Evolutionary conservation across 345 rosid species (phyloP), one percentile per base, ranked within the genome.

Genomic region (Populus simonii): DNA sequence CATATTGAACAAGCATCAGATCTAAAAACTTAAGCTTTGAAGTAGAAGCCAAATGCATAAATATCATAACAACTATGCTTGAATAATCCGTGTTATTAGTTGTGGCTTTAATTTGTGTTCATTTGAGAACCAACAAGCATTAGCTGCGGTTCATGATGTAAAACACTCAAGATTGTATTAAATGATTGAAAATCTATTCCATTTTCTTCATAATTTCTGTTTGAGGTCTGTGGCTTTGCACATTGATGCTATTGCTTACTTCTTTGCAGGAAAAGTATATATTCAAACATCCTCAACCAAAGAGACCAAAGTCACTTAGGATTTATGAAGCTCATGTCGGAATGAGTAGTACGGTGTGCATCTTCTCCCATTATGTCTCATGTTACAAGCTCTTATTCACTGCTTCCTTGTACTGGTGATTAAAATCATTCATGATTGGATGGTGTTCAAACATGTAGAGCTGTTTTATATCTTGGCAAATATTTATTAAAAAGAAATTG

Each of bases 261-360:
- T 82, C 59, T 82, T 82, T 79, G 36, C 92, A 93, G 97, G 96
- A 91, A 62, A 92, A 88, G 87, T 88, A 95, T 72, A 85, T 89
- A 47, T 92, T 95, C 84, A 89, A 88, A 77, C 96, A 93, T 85
- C 89, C 93, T 78, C 96, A 89, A 70, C 99, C 99, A 76, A 89
- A 81, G 89, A 92, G 59, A 78, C 99, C 99, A 49, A 87, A 88
- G 75, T 92, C 98, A 57, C 92, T 95, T 59, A 90, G 99, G 82
- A 92, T 95, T 73, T 95, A 95, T 67, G 99, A 95, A 87, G 83
- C 98, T 53, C 99, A 95, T 86, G 94, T 95, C 38, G 99, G 99
- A 80, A 95, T 95, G 99, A 95, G 99, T 85, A 95, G 97, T 88
- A 88, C 86, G 86, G 98, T 94, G 59, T 72, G 90, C 68, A 70